Conservation (phyloP, 208 protist genomes). For the Sergeia podlipaevii region DNA sequence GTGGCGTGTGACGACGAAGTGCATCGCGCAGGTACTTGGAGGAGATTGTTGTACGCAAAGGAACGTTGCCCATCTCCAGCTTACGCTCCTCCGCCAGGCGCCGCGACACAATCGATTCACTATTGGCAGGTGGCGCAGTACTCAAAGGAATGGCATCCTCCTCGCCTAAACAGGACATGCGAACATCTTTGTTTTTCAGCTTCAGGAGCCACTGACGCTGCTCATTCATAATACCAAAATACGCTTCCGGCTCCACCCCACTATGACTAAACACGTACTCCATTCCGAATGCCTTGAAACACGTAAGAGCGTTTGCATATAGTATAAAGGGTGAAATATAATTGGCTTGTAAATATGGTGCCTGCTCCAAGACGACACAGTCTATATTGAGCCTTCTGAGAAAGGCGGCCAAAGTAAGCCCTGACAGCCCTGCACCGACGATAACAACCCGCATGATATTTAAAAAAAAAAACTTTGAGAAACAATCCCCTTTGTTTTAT, state of each 20-base stretch:
- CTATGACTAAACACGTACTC: conserved; percentile 42
- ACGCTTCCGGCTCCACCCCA: conserved; percentile 43
- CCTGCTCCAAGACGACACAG: conserved; percentile 84
- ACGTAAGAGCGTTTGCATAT: conserved; percentile 87
- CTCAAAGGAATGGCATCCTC: conserved; percentile 76
- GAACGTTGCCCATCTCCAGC: conserved; percentile 70
- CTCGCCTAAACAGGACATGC: conserved; percentile 32
- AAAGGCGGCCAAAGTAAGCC: conserved; percentile 76
- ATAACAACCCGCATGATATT: conserved; percentile 75
- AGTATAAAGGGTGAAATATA: conserved; percentile 67
- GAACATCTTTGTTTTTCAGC: conserved; percentile 55
- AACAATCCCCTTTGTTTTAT: too few relatives aligned
- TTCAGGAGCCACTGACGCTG: conserved; percentile 52
- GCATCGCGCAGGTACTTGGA: conserved; percentile 44
- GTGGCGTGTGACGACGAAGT: conserved; percentile 56
- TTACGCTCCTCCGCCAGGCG: conserved; percentile 51
- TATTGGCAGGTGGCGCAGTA: conserved; percentile 77
- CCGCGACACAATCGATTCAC: conserved; percentile 78
- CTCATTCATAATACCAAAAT: conserved; percentile 69
- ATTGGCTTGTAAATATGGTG: conserved; percentile 53
- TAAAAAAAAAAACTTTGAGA: not conserved
- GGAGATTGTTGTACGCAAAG: conserved; percentile 66
- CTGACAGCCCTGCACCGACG: conserved; percentile 81
- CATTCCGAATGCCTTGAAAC: conserved; percentile 84
- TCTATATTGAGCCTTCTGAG: conserved; percentile 78